Evolutionary conservation across 768 basidiomycete genomes (phyloP).

Genomic region (Leccinum incarnatum): DNA sequence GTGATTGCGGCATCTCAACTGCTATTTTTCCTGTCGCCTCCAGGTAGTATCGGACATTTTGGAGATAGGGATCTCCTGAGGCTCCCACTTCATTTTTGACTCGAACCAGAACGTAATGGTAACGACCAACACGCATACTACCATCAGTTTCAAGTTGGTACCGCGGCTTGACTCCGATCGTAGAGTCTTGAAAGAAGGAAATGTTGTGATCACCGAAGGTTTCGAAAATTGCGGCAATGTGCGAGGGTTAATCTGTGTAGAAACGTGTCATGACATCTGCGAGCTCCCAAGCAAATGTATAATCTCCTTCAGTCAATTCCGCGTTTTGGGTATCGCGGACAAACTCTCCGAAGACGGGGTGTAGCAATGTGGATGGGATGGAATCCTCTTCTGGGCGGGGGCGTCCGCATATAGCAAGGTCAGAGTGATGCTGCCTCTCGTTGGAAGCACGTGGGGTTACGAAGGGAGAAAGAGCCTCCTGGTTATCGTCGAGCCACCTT

Average conservation of each 20-base stretch:
- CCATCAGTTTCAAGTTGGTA: background rate
- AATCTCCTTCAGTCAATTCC: background rate
- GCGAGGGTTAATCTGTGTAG: too few species aligned
- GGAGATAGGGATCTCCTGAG: conserved; percentile 24
- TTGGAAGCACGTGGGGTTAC: too few species aligned
- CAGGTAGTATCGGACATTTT: conserved; percentile 22
- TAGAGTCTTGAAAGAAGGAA: too few species aligned
- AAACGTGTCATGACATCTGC: background rate
- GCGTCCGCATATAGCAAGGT: background rate
- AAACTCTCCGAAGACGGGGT: background rate
- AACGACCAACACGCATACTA: background rate
- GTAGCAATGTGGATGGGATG: background rate
- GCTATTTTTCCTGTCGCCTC: conserved; percentile 13
- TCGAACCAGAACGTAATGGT: conserved; percentile 8
- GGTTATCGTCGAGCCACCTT: background rate
- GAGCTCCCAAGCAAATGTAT: background rate
- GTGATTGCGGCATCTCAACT: background rate
- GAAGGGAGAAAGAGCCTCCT: background rate
- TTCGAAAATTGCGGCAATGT: too few species aligned
- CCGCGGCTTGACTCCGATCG: too few species aligned
- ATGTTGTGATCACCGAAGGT: too few species aligned
- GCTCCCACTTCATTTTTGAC: conserved; percentile 24
- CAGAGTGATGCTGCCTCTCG: background rate
- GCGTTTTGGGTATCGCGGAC: background rate
- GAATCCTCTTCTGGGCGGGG: background rate